phyloP scores from a whole-genome alignment of 371 early-diverging fungal genomes.

The Coemansia sp. region DNA sequence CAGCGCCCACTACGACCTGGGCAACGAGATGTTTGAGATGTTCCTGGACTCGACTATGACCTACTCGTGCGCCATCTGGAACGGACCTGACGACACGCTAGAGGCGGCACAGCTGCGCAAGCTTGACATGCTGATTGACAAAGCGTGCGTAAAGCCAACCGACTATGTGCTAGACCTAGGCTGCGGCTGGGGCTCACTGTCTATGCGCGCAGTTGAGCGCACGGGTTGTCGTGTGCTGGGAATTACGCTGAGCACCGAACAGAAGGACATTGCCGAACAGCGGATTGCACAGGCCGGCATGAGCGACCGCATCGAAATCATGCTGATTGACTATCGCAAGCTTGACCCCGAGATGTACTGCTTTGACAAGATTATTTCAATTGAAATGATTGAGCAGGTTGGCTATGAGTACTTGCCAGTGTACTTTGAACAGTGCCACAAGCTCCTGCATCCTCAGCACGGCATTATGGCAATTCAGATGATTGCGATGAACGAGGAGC shows the following conservation, averaged over 20 bases:
- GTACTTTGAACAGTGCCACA: constrained; percentile 60
- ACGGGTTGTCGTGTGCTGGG: constrained; percentile 60
- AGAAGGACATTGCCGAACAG: constrained; percentile 61
- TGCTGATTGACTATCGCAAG: constrained; percentile 64
- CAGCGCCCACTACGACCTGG: constrained; percentile 60
- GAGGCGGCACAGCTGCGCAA: constrained; percentile 63
- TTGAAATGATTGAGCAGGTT: constrained; percentile 77
- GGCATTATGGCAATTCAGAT: constrained; percentile 56
- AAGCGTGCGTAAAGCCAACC: constrained; percentile 53
- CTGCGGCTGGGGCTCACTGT: constrained; percentile 68
- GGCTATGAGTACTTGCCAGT: constrained; percentile 61
- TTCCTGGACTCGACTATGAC: constrained; percentile 67
- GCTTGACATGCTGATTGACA: constrained; percentile 58
- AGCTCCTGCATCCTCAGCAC: constrained; percentile 54
- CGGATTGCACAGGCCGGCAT: constrained; percentile 58
- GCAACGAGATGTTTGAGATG: constrained; percentile 66
- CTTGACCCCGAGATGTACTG: constrained; percentile 52
- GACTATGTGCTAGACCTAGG: constrained; percentile 70
- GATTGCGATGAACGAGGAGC: constrained; percentile 66
- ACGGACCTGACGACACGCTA: constrained; percentile 53
- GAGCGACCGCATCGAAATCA: constrained; percentile 54
- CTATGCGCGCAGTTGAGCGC: constrained; percentile 56
- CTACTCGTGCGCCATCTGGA: constrained; percentile 70
- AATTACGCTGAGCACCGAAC: constrained; percentile 64
- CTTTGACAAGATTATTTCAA: constrained; percentile 66